Evolutionary conservation across 352 stramenopile species (phyloP).

Genomic region (Blastocystis sp.): DNA sequence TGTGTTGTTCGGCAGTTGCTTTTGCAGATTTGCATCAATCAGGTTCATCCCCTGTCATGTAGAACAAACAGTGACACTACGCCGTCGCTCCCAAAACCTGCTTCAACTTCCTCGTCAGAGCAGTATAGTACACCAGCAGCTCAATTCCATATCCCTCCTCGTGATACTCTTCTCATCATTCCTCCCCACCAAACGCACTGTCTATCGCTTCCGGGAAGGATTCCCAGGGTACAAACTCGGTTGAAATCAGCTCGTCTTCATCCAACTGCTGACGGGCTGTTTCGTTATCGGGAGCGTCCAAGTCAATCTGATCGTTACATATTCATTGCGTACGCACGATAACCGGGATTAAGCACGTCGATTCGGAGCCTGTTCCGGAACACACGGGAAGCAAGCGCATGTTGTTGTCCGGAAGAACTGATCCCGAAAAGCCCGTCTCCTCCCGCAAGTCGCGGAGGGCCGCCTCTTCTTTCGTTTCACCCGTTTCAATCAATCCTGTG

Average conservation of each 20-base stretch:
- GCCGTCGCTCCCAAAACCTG: background rate
- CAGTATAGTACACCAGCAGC: slow-evolving; percentile 36
- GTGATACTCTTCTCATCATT: background rate
- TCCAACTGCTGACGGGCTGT: background rate
- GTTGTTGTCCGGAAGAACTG: background rate
- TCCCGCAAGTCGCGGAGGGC: slow-evolving; percentile 37
- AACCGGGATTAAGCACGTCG: slow-evolving; percentile 35
- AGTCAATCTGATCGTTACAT: background rate
- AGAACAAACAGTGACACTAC: slow-evolving; percentile 4
- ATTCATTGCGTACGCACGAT: background rate
- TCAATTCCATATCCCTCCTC: slow-evolving; percentile 27
- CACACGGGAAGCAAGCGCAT: slow-evolving; percentile 21
- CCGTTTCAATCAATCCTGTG: background rate
- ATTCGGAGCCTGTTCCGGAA: slow-evolving; percentile 44
- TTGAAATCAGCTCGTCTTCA: slow-evolving; percentile 8
- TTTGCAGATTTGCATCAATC: slow-evolving; percentile 21
- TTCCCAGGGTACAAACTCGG: background rate
- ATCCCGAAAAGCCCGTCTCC: slow-evolving; percentile 24
- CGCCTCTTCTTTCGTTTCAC: background rate
- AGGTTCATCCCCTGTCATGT: slow-evolving; percentile 15
- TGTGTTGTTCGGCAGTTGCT: slow-evolving; percentile 39
- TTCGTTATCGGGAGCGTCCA: slow-evolving; percentile 15
- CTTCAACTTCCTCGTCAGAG: background rate
- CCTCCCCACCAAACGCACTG: background rate
- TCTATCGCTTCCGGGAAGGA: background rate